Evolutionary conservation across 2,329 filamentous ascomycete genomes (phyloP).

Genomic region (Coniochaeta sp.): DNA sequence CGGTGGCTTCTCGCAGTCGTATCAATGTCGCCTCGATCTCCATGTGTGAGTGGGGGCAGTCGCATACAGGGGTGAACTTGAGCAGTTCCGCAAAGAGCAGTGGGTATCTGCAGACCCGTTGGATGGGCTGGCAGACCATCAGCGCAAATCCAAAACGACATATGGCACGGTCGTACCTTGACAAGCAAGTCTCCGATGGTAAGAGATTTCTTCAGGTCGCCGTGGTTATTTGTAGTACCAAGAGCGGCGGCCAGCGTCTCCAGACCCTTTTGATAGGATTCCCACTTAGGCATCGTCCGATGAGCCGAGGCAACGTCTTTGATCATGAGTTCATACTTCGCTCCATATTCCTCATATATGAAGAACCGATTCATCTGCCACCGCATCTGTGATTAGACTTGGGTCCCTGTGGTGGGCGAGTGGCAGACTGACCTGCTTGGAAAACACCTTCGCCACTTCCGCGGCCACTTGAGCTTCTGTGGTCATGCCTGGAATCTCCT

Average conservation of each 20-base stretch:
- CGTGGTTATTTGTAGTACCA: constrained; percentile 55
- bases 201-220: constrained; percentile 64
- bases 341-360: constrained; percentile 85
- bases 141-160: not conserved
- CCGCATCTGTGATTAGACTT: constrained; percentile 3
- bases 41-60: constrained; percentile 77
- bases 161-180: constrained; percentile 51
- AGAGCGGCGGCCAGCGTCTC: constrained; percentile 74
- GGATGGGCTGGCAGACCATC: constrained; percentile 65
- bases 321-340: constrained; percentile 80
- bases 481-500: constrained; percentile 41
- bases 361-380: constrained; percentile 71
- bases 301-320: constrained; percentile 66
- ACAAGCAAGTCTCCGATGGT: constrained; percentile 82
- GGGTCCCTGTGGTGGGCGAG: not conserved
- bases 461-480: constrained; percentile 52
- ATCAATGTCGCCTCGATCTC: constrained; percentile 69
- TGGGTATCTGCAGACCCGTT: constrained; percentile 86
- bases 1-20: constrained; percentile 65
- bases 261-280: constrained; percentile 74
- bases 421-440: constrained; percentile 37
- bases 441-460: constrained; percentile 54
- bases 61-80: constrained; percentile 73
- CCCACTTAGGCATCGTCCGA: constrained; percentile 64
- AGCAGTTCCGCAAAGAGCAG: constrained; percentile 78